phyloP scores from a whole-genome alignment of 352 stramenopile species.

The Blastocystis sp. region DNA sequence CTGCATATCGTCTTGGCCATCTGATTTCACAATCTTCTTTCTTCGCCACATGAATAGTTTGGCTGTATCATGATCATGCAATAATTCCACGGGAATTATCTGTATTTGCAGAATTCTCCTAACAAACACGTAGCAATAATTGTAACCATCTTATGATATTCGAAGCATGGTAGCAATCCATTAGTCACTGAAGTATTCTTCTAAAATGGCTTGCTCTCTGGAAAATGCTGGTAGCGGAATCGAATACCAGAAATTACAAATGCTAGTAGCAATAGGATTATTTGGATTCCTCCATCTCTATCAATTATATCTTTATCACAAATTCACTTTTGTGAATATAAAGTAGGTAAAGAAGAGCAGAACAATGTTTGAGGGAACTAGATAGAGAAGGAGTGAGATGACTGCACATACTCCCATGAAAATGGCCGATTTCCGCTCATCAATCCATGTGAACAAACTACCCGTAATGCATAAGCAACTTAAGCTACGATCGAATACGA shows the following conservation, averaged over 20 bases:
- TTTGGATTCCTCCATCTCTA: conserved; percentile 2
- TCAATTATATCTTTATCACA: background rate
- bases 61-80: too few species aligned
- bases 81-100: background rate
- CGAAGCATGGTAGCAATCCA: too few species aligned
- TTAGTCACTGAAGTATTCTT: conserved; percentile 1
- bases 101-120: background rate
- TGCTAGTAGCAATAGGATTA: background rate
- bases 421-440: background rate
- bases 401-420: background rate
- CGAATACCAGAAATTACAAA: background rate
- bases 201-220: background rate
- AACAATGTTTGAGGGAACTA: background rate
- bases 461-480: background rate
- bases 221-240: background rate
- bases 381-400: background rate
- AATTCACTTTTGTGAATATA: background rate
- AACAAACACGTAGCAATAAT: background rate
- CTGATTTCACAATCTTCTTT: conserved; percentile 4
- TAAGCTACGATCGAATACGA: background rate
- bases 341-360: background rate
- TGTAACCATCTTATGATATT: too few species aligned
- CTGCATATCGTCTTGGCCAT: background rate
- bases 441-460: background rate
- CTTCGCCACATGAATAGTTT: conserved; percentile 44